Evolutionary conservation across 306 rosid species (phyloP), one percentile per base, ranked within the genome.

Genomic region (Albizia julibrissin): DNA sequence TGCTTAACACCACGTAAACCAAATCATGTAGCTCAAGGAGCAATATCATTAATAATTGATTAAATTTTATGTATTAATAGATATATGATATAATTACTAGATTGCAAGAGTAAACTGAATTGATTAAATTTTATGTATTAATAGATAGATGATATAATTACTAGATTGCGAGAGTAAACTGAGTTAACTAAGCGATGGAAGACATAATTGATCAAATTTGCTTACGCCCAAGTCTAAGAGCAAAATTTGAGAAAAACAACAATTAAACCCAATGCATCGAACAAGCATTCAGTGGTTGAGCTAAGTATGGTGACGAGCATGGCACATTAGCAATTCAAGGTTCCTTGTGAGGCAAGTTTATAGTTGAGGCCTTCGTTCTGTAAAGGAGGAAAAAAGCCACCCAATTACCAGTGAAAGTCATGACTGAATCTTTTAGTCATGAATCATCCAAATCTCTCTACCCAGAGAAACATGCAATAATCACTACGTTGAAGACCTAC

Each of bases 381-480:
- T 42, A 40, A 82, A 43, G 34, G 83, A n/a, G 26, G 62, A 22
- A 69, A 69, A 22, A 69, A 69, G 40, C 72, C 76, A 68, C 43
- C 77, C 76, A 71, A 77, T 22, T 40, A 77, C 27, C 77, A 70
- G 75, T 31, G 5, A 54, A 22, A 46, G 75, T 67, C 65, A 46
- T 80, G 89, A 40, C 50, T 77, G 71, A 84, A 46, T 66, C 42
- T 54, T 74, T 77, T 15, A 54, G 76, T 74, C 80, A 74, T 52
- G 81, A 74, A 82, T 78, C 79, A 69, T 78, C 84, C 77, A 62
- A 37, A 62, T 84, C 76, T 87, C 87, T 84, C 84, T 78, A 74
- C 39, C n/a, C 74, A 81, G 69, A 81, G 3, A 68, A 81, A 78
- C 18, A 68, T 58, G 52, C 10, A 44, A 59, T 44, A 31, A n/a